Conservation (phyloP, 495 filamentous ascomycete genomes). For the Elaphomyces granulatus region DNA sequence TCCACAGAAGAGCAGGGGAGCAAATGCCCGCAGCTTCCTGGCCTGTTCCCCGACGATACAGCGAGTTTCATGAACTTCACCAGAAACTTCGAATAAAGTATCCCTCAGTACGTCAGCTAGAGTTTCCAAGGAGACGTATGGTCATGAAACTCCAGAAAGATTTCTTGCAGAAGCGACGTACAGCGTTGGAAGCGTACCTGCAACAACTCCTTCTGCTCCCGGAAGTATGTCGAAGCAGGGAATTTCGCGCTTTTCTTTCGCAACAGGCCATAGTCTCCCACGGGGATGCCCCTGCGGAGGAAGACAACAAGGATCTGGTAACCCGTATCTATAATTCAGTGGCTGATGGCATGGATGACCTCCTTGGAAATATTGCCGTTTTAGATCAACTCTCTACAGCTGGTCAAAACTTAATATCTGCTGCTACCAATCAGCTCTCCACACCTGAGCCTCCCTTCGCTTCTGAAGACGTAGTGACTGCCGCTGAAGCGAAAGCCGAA, state of each 20-base stretch:
- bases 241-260: conserved; percentile 85
- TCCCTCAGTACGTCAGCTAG: conserved; percentile 70
- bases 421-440: conserved; percentile 64
- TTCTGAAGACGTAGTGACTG: conserved; percentile 48
- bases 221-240: conserved; percentile 85
- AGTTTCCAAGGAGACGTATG: conserved; percentile 82
- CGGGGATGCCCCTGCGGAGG: conserved; percentile 39
- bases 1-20: conserved; percentile 75
- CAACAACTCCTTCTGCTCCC: conserved; percentile 71
- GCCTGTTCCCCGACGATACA: conserved; percentile 72
- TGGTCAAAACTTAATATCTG: conserved; percentile 83
- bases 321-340: conserved; percentile 92
- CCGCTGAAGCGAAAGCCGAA: conserved; percentile 88
- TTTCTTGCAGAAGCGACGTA: conserved; percentile 76
- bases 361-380: conserved; percentile 86
- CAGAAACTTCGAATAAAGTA: conserved; percentile 74
- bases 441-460: conserved; percentile 25
- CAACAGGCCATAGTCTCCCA: conserved; percentile 61
- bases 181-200: conserved; percentile 74
- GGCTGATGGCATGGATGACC: conserved; percentile 95
- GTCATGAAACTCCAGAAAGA: conserved; percentile 95
- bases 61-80: conserved; percentile 92
- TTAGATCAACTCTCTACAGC: conserved; percentile 88
- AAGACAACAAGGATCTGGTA: conserved; percentile 76
- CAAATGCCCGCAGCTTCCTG: conserved; percentile 77